Evolutionary conservation across 192 early-diverging fungal genomes (phyloP).

Genomic region (Paraglomus brasilianum): DNA sequence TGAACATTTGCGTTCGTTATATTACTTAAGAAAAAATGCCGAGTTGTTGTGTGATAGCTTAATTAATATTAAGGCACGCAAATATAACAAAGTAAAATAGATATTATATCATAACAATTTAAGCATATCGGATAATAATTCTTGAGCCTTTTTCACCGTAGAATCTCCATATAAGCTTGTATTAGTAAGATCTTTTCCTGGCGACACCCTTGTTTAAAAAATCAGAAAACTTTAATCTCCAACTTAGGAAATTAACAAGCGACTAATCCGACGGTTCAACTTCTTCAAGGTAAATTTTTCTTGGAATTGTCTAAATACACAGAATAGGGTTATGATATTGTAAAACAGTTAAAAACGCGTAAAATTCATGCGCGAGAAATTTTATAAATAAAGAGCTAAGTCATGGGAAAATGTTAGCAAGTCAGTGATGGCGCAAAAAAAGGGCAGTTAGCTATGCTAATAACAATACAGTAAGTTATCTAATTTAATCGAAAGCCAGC

Average conservation of each 20-base stretch:
- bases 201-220: not conserved
- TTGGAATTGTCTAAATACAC: constrained; percentile 12
- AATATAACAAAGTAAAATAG: constrained; percentile 1
- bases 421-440: too few relatives aligned
- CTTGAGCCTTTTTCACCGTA: too few relatives aligned
- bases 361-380: too few relatives aligned
- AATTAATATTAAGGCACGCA: not conserved
- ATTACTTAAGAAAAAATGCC: constrained; percentile 2
- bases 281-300: constrained; percentile 8
- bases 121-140: too few relatives aligned
- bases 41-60: too few relatives aligned
- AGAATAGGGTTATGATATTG: constrained; percentile 20
- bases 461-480: too few relatives aligned
- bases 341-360: constrained; percentile 10
- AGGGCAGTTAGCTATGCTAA: too few relatives aligned
- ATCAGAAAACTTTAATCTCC: constrained; percentile 5
- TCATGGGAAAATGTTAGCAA: too few relatives aligned
- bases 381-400: too few relatives aligned
- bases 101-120: constrained; percentile 16
- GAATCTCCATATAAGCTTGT: too few relatives aligned
- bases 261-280: constrained; percentile 17
- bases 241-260: constrained; percentile 12
- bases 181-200: not conserved
- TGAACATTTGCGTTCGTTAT: constrained; percentile 1
- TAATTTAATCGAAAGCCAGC: too few relatives aligned